Percentiles rank a stretch among this genome's conserved stretches.
phyloP scores from a whole-genome alignment of 1,139 yeast genomes.

The Suhomyces coccinellae region DNA sequence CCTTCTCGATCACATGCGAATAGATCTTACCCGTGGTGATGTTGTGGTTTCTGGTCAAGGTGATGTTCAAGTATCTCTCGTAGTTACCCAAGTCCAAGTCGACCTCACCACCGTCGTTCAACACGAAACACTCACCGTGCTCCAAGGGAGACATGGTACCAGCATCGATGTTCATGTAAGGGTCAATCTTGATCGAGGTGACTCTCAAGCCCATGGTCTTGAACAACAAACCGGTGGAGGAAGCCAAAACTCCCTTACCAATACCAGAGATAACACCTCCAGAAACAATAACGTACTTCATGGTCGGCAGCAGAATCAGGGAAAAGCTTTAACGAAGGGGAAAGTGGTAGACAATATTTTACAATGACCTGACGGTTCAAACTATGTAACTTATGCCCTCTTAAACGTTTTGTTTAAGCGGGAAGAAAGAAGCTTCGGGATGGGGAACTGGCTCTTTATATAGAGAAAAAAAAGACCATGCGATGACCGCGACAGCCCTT shows the following conservation, averaged over 20 bases:
- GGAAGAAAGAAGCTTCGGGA: constrained; percentile 38
- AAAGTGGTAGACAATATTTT: constrained; percentile 8
- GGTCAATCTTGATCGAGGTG: constrained; percentile 96
- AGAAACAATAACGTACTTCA: constrained; percentile 99
- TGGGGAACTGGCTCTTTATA: constrained; percentile 15
- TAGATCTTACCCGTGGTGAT: constrained; percentile 98
- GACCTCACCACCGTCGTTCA: constrained; percentile 98
- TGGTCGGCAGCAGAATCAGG: constrained; percentile 22
- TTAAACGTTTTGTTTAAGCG: constrained; percentile 49
- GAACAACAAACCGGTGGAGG: constrained; percentile 92
- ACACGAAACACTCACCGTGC: constrained; percentile 97
- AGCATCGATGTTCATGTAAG: constrained; percentile 98
- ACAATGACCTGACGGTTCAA: constrained; percentile 10
- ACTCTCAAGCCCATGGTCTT: constrained; percentile 94
- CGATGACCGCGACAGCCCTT: constrained; percentile 15
- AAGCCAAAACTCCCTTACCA: constrained; percentile 97
- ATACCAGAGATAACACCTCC: constrained; percentile 99
- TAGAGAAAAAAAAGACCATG: constrained; percentile 9
- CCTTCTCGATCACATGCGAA: constrained; percentile 89
- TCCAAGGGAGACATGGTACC: constrained; percentile 99
- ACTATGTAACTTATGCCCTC: constrained; percentile 39
- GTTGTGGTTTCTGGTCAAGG: constrained; percentile 90
- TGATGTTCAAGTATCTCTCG: constrained; percentile 92
- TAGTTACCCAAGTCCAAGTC: constrained; percentile 97
- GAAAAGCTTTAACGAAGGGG: not conserved